Base-by-base conservation (phyloP, 2,329 filamentous ascomycete species). In the Lasiodiplodia gonubiensis region DNA sequence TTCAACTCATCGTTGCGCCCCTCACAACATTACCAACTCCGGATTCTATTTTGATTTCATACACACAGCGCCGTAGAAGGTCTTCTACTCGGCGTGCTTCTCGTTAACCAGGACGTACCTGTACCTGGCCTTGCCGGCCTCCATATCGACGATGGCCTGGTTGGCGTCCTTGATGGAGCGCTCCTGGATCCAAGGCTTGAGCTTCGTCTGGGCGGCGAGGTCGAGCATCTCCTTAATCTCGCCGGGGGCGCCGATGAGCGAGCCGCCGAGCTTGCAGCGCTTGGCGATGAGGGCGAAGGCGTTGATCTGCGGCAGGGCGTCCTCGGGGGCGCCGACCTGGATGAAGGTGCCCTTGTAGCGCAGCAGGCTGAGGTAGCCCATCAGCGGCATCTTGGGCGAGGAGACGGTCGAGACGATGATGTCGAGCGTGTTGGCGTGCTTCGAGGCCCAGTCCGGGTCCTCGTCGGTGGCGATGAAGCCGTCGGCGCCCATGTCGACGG, bases 251-350 rank as follows among this genome's bases (percentile, higher is more conserved):
- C 86, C 86, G 68, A 87, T 81, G 69, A 79, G 75, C 37, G 75
- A 78, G 6, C 82, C 82, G 8, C 79, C 80, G 65, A 84, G 74
- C 70, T 79, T 81, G 54, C 78, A 78, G 0, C 85, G 83, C 72
- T 88, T 89, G 53, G 75, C 77, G 60, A 91, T 87, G 67, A 92
- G 77, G 3, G 84, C 79, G 71, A 86, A 88, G 7, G 86, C 86
- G 70, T 80, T 82, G 71, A 91, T 82, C 2, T 80, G 78, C 4
- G 86, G 87, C 2, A 84, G 71, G 63, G 78, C 77, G 76, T 81
- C 78, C 72, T 92, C 90, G 0, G 90, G 90, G 1, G 86, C 86
- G 33, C 89, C 90, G 59, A 92, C 83, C 77, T 91, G 88, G 67
- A 91, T 84, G 71, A 91, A 88, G 16, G 82, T 82, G 5, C 90